These are phyloP conservation scores for Cetradonia linearis DNA, from an alignment of 495 filamentous ascomycete genomes.

Conservation along the genomic window DNA sequence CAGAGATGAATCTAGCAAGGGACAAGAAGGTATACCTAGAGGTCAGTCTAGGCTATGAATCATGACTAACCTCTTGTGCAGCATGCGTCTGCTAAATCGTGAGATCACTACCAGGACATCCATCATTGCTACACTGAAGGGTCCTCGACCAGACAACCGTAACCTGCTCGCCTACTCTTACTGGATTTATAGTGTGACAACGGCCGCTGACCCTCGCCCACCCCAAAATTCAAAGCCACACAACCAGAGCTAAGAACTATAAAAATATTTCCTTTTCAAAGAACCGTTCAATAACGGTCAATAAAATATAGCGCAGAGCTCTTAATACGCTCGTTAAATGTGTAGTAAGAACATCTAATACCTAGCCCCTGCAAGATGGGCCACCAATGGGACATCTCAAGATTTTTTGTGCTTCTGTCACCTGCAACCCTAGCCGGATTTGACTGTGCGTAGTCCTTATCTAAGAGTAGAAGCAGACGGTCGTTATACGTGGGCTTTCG, in stretches of 20 bases:
- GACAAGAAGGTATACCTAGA: constrained; percentile 48
- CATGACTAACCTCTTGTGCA: constrained; percentile 64
- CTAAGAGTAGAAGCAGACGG: constrained; percentile 63
- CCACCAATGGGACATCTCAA: too few species aligned
- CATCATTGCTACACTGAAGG: constrained; percentile 57
- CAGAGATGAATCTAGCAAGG: constrained; percentile 23
- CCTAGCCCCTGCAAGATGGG: too few species aligned
- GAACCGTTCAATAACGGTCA: too few species aligned
- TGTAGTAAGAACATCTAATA: too few species aligned
- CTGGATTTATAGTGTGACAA: constrained; percentile 58
- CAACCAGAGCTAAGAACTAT: too few species aligned
- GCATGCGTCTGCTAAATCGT: constrained; percentile 61
- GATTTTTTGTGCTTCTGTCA: constrained; percentile 57
- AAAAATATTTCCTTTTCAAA: too few species aligned
- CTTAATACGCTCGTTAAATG: too few species aligned
- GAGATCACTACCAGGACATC: constrained; percentile 70
- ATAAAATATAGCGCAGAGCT: too few species aligned
- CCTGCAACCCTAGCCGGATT: constrained; percentile 58
- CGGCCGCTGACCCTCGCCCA: too few species aligned
- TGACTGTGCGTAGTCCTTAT: constrained; percentile 65
- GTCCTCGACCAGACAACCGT: constrained; percentile 51
- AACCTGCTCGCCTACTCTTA: constrained; percentile 57
- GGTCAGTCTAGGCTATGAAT: constrained; percentile 61
- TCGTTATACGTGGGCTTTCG: constrained; percentile 58
- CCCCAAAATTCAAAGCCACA: too few species aligned